These are phyloP conservation scores for Galerina sulciceps DNA, from an alignment of 768 basidiomycete genomes.

Conservation along the genomic window DNA sequence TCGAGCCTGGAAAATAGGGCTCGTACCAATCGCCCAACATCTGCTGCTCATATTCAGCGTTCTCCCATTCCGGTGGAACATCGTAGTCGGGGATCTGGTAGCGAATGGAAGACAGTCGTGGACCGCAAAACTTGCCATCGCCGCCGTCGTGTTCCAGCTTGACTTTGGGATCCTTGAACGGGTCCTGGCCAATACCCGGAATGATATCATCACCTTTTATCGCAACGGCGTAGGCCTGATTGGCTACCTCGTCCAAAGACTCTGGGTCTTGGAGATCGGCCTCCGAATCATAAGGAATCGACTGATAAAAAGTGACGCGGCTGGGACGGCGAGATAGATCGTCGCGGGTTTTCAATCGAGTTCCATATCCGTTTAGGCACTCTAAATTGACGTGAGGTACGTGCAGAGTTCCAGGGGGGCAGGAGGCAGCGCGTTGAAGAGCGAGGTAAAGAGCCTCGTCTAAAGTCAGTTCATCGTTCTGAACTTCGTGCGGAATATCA, in stretches of 20 bases:
- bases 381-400: conserved; percentile 14
- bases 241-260: conserved; percentile 6
- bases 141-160: neutral
- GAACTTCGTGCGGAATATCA: neutral
- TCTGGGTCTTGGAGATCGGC: neutral
- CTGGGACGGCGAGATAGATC: conserved; percentile 25
- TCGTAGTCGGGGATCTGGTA: neutral
- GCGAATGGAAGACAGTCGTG: neutral
- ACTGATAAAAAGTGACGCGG: conserved; percentile 18
- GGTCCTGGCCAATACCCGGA: neutral
- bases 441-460: neutral
- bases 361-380: conserved; percentile 1
- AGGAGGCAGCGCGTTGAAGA: conserved; percentile 11
- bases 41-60: neutral
- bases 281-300: conserved; percentile 4
- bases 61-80: conserved; percentile 1
- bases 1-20: neutral
- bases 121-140: neutral
- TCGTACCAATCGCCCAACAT: neutral
- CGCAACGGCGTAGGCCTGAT: neutral
- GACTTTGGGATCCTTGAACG: neutral
- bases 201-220: neutral
- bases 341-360: conserved; percentile 22
- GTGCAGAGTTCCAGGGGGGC: conserved; percentile 16
- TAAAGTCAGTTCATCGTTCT: neutral